Base-by-base conservation (phyloP, 2,329 filamentous ascomycete genomes). In the Cladosporium sp. region DNA sequence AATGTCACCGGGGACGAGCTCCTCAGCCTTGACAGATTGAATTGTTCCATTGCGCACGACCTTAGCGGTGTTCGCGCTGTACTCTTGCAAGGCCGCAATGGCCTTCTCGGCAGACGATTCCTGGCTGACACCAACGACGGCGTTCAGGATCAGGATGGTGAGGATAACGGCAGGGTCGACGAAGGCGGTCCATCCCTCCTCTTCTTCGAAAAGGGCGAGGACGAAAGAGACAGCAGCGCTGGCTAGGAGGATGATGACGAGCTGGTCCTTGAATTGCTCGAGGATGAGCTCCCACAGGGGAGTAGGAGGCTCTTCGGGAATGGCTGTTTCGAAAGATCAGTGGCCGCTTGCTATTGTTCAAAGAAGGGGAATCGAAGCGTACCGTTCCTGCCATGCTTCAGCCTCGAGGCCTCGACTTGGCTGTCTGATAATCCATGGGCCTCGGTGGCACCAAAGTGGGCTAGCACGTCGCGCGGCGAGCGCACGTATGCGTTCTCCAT, bases 51-150 rank as follows among this genome's bases (percentile, higher is more conserved):
- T 89, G 74, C 95, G 91, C 67, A 97, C 80, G 63, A 96, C 94
- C 77, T 94, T 99, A 73, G 95, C 94, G 80, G 97, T 92, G 80
- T 98, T 99, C 75, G 95, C 95, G 34, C 94, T 98, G 82, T 99
- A 99, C 86, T 99, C 94, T 81, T 99, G 95, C 66, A 99, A 87
- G 54, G 95, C 95, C 30, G 95, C 93, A 78, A 99, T 99, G 61
- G 95, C 95, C 83, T 98, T 97, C 80, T 99, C 95, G 71, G 95
- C 95, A 77, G 93, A 97, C 81, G 92, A 97, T 84, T 99, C 95
- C 84, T 99, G 95, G 65, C 94, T 97, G 32, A 99, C 95, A 77
- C 95, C 95, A 70, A 99, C 95, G 72, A 99, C 90, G 68, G 95
- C 92, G 81, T 99, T 99, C 74, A 99, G 88, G 70, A 99, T 90